A percentile compares a stretch with the other conserved stretches of the same genome.
These are phyloP conservation scores for Lachancea kluyveri DNA, from an alignment of 805 yeast genomes.

Conservation along the genomic window DNA sequence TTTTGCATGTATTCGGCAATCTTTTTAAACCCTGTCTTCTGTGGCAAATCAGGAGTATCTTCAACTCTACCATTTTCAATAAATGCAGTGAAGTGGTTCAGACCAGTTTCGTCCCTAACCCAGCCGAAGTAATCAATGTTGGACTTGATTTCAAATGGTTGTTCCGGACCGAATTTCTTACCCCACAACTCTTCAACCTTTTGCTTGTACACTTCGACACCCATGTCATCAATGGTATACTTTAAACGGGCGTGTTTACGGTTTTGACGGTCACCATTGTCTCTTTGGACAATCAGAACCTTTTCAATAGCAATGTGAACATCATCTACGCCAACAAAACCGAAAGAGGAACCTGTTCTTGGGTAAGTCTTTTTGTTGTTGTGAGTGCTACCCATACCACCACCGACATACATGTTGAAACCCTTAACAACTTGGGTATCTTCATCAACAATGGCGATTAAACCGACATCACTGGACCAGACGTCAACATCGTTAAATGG, in stretches of 20 bases:
- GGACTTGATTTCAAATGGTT: constrained; percentile 71
- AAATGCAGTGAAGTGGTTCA: constrained; percentile 87
- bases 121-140: constrained; percentile 92
- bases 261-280: constrained; percentile 88
- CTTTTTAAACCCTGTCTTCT: constrained; percentile 77
- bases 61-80: constrained; percentile 96
- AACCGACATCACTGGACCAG: constrained; percentile 91
- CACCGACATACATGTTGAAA: constrained; percentile 87
- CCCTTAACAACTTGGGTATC: constrained; percentile 59
- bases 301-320: constrained; percentile 79
- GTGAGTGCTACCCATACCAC: constrained; percentile 99
- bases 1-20: constrained; percentile 65
- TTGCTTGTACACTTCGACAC: constrained; percentile 73
- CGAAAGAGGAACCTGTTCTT: constrained; percentile 84
- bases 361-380: constrained; percentile 96
- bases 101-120: constrained; percentile 78
- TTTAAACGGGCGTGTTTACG: constrained; percentile 97
- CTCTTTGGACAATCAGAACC: constrained; percentile 91
- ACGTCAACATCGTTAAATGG: constrained; percentile 97
- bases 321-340: constrained; percentile 63
- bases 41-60: constrained; percentile 84
- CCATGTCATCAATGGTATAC: constrained; percentile 92
- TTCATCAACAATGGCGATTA: constrained; percentile 75
- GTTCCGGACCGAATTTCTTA: constrained; percentile 60
- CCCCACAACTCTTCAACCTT: constrained; percentile 85